These are phyloP conservation scores for Tephrocybe sp. DNA, from an alignment of 768 basidiomycete species.

Conservation along the genomic window DNA sequence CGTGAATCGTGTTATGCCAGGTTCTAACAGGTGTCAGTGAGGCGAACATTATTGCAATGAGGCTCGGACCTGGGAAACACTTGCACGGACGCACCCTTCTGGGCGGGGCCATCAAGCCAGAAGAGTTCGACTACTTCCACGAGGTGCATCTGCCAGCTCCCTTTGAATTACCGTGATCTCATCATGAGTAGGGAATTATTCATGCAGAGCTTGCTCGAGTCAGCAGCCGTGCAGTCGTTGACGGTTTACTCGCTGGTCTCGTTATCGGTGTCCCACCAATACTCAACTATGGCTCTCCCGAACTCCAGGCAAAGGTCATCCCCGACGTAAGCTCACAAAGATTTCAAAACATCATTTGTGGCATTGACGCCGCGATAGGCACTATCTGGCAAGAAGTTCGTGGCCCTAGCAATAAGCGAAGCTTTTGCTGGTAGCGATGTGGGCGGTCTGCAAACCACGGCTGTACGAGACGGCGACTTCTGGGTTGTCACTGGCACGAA, in stretches of 20 bases:
- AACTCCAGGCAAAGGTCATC: constrained; percentile 68
- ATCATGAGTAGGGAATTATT: constrained; percentile 57
- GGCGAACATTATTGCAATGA: constrained; percentile 82
- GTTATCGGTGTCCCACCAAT: constrained; percentile 91
- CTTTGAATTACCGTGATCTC: background rate
- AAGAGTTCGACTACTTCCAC: constrained; percentile 95
- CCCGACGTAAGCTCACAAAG: constrained; percentile 50
- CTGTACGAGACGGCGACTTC: constrained; percentile 78
- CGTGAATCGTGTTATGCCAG: too few relatives aligned
- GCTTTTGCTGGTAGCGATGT: constrained; percentile 93
- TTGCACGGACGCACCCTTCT: constrained; percentile 75
- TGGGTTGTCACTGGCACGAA: constrained; percentile 94
- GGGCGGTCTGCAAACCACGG: constrained; percentile 80
- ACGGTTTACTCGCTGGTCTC: constrained; percentile 77
- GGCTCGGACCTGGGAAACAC: constrained; percentile 88
- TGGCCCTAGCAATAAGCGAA: constrained; percentile 90
- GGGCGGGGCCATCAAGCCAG: constrained; percentile 72
- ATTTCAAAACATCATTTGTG: background rate
- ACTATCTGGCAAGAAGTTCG: constrained; percentile 76
- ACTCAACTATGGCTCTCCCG: constrained; percentile 82
- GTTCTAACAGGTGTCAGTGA: too few relatives aligned
- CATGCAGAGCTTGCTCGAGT: constrained; percentile 82
- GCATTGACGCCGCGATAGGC: constrained; percentile 23
- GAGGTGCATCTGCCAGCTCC: constrained; percentile 49
- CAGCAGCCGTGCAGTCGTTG: constrained; percentile 84